phyloP scores from a whole-genome alignment of 192 early-diverging fungal species.

The Pecoramyces ruminantium region DNA sequence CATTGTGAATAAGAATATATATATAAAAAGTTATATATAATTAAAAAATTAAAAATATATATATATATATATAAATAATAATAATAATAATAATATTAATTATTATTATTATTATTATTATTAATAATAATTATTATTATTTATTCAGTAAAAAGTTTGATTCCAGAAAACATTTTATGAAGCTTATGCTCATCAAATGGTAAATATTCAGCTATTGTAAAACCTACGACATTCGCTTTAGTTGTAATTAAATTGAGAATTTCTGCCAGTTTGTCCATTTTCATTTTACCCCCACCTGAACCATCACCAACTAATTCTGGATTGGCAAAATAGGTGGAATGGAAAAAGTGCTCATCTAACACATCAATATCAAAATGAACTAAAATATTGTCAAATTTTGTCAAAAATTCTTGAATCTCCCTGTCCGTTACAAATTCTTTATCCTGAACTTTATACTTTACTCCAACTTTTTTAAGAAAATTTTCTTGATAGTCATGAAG shows the following conservation, averaged over 20 bases:
- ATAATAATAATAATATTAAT: too few species aligned
- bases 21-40: too few species aligned
- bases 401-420: background rate
- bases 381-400: background rate
- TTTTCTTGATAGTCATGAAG: background rate
- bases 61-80: too few species aligned
- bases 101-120: too few species aligned
- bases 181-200: background rate
- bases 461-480: background rate
- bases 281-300: background rate
- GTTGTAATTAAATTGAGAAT: background rate
- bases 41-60: too few species aligned
- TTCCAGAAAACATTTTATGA: background rate
- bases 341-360: background rate
- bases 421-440: background rate
- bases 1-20: too few species aligned
- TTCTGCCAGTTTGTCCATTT: background rate
- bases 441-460: background rate
- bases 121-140: too few species aligned
- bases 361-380: background rate
- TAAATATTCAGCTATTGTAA: background rate
- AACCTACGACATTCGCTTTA: background rate
- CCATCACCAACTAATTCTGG: background rate
- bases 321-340: background rate
- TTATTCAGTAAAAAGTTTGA: background rate